Evolutionary conservation across 805 yeast species (phyloP).

Genomic region (Peterozyma toletana): DNA sequence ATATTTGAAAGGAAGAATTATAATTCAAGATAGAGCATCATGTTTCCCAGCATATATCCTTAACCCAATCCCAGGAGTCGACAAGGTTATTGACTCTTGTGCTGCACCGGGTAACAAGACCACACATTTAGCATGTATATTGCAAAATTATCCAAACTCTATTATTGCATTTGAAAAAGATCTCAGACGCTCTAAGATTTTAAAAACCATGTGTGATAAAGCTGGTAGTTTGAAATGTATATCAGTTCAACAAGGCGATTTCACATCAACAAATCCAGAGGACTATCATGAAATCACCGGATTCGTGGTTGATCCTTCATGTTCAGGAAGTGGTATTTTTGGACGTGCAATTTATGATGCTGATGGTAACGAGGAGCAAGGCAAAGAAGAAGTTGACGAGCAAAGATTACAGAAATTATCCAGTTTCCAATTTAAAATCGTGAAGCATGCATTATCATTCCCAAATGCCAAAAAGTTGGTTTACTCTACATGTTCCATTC

Average conservation of each 20-base stretch:
- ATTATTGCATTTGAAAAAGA: conserved; percentile 89
- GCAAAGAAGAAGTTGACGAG: conserved; percentile 32
- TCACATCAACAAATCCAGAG: conserved; percentile 49
- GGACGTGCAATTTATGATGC: conserved; percentile 68
- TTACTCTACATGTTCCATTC: conserved; percentile 93
- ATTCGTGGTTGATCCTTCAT: conserved; percentile 89
- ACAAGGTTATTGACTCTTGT: conserved; percentile 79
- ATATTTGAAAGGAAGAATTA: conserved; percentile 69
- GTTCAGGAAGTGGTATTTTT: conserved; percentile 96
- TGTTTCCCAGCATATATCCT: conserved; percentile 92
- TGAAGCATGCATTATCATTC: conserved; percentile 80
- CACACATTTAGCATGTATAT: conserved; percentile 75
- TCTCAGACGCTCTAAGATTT: conserved; percentile 55
- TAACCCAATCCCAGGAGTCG: conserved; percentile 46
- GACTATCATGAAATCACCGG: conserved; percentile 68
- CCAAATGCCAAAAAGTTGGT: conserved; percentile 75
- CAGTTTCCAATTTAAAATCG: conserved; percentile 80
- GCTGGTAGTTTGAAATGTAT: conserved; percentile 60
- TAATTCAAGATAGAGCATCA: conserved; percentile 94
- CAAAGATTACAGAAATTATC: conserved; percentile 68
- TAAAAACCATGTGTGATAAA: conserved; percentile 68
- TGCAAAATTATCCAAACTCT: conserved; percentile 31
- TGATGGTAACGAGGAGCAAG: conserved; percentile 35
- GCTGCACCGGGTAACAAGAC: conserved; percentile 99
- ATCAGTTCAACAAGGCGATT: conserved; percentile 43